Base-by-base conservation (phyloP, 768 basidiomycete species). In the Auricularia auricula-judae region DNA sequence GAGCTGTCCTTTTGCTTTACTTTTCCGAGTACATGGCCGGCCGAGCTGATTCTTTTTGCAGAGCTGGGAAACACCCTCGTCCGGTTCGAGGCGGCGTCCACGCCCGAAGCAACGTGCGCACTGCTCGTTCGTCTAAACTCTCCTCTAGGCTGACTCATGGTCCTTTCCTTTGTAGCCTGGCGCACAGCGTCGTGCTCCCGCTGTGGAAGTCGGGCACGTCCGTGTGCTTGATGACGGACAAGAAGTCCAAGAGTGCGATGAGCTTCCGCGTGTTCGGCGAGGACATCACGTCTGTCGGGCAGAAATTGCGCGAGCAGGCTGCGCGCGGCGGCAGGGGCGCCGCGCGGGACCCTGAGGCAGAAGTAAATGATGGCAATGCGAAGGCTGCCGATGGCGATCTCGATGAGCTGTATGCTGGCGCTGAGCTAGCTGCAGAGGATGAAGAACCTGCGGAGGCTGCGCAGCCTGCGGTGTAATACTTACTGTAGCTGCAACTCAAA, bases 151-250 rank as follows among this genome's bases (percentile, higher is more conserved):
- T 34, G 39, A 23, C 21, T 16, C 29, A 29, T 29, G 29, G 29
- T 29, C 29, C 29, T 29, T 29, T 29, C 3, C 18, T 8, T 8
- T 62, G 44, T 12, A 93, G 89, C 4, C 78, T 93, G 42, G 78
- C 82, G n/a, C 85, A 91, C 68, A 87, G 93, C 62, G 79, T 98
- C 33, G 74, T 88, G n/a, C 76, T 98, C n/a, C 96, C 97, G 0
- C 82, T 98, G 62, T 98, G 96, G 97, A 94, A 91, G 76, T 93
- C 93, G 2, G 88, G 87, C 65, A 84, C 86, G 12, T 96, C 93
- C 0, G 72, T 96, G 62, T 85, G 88, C 0, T 79, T 98, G 65
- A 93, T 98, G 93, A 86, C 97, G 63, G 94, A 98, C 76, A 99
- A 98, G 75, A 90, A 90, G 71, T 91, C 93, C 33, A 98, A 98